Evolutionary conservation across 2,329 filamentous ascomycete genomes (phyloP), one percentile per base, ranked within the genome.

Genomic region (Pseudocercospora crystallina): DNA sequence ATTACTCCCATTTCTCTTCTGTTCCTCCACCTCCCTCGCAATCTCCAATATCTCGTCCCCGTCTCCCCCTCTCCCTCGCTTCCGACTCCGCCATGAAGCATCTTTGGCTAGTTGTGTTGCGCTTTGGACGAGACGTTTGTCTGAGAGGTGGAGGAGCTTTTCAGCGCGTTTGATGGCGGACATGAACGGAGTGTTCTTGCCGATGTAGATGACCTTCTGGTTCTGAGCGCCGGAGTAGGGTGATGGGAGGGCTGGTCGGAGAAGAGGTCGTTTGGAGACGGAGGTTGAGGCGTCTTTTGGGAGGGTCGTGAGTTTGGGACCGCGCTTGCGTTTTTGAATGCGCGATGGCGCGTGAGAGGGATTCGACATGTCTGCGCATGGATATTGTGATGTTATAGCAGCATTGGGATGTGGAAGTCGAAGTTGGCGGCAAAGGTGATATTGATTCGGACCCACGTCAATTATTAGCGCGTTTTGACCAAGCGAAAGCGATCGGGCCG

Each of bases 181-280:
- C 69, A 89, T 80, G 73, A 89, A 87, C 5, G 84, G 83, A 0
- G 85, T 83, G 33, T 75, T 75, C 35, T 80, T 71, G 33, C 81
- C 83, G 50, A 90, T 75, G 72, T 89, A 89, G 67, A 90, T 75
- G 53, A 80, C 67, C 67, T 84, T 84, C 9, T 74, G 77, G 5
- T 71, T 64, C 1, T 62, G 59, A 39, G 76, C 57, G 46, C 73
- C 73, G 13, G 78, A 69, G 65, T 80, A 80, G 3, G 80, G 78
- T 0, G 78, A 78, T 3, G 80, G 71, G 29, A 81, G 68, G 2
- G 80, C 68, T 3, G 81, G 71, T 64, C 77, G 81, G n/a, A 77
- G 75, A 58, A 85, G 77, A 0, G 82, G 81, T 0, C 82, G 77
- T 64, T 81, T 82, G 56, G 73, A 64, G 43, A 83, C 67, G 51